Evolutionary conservation across 1,284 basidiomycete genomes (phyloP).

Genomic region (Ustilago vetiveriae): DNA sequence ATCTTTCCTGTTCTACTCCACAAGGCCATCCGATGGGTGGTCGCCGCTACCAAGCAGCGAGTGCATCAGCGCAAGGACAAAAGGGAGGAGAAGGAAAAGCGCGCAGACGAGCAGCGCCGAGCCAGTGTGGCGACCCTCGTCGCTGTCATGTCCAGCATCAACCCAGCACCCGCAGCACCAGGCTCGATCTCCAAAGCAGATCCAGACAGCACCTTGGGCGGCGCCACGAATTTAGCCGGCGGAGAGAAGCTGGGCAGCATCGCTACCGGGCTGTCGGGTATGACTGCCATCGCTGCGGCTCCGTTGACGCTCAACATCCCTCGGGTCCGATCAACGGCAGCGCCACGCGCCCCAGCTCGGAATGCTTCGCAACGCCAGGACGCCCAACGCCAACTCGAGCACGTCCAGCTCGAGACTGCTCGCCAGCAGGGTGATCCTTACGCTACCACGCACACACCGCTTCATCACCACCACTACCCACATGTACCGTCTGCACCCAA

Average conservation of each 20-base stretch:
- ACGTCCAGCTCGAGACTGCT: conserved; percentile 53
- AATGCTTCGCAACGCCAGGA: conserved; percentile 14
- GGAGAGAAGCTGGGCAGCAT: conserved; percentile 30
- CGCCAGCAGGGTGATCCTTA: conserved; percentile 56
- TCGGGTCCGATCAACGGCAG: neutral
- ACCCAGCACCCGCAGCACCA: neutral
- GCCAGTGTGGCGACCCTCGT: conserved; percentile 24
- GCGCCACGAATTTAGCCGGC: too few relatives aligned
- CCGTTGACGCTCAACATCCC: conserved; percentile 19
- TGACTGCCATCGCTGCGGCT: conserved; percentile 47
- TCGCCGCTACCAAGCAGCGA: neutral
- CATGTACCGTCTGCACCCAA: neutral
- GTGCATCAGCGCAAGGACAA: neutral
- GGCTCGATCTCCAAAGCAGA: neutral
- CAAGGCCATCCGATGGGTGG: conserved; percentile 3
- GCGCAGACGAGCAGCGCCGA: conserved; percentile 9
- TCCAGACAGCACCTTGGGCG: neutral
- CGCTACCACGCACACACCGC: conserved; percentile 17
- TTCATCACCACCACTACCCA: conserved; percentile 23
- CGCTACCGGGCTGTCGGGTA: conserved; percentile 42
- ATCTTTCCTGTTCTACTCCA: conserved; percentile 51
- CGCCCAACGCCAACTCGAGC: conserved; percentile 32
- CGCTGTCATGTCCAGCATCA: conserved; percentile 21
- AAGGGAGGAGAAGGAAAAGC: neutral
- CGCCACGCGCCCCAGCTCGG: too few relatives aligned